Evolutionary conservation across 1,139 yeast species (phyloP).

Genomic region (Sugiyamaella japonica): DNA sequence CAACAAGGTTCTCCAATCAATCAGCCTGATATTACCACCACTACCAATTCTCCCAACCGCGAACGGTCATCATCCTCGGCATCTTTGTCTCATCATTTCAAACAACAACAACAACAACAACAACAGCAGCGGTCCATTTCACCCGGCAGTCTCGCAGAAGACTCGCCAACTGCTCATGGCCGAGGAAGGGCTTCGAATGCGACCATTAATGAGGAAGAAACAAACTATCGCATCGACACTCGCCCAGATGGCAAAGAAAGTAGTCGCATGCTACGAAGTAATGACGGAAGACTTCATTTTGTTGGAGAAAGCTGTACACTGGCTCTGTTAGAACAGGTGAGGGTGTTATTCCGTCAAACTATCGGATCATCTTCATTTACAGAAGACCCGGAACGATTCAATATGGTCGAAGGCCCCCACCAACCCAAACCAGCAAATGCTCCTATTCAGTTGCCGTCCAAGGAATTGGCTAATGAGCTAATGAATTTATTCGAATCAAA

Average conservation of each 20-base stretch:
- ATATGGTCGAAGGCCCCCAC: constrained; percentile 41
- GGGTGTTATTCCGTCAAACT: constrained; percentile 37
- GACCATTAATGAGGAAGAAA: not conserved
- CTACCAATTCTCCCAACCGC: not conserved
- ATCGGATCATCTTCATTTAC: constrained; percentile 41
- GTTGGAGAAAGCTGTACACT: constrained; percentile 43
- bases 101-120: not conserved
- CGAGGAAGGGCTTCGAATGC: no score
- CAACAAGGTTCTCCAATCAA: not conserved
- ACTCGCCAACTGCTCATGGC: no score
- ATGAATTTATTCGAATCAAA: constrained; percentile 41
- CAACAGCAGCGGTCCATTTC: not conserved
- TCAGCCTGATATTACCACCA: no score
- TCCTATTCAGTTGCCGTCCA: constrained; percentile 40
- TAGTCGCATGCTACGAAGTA: constrained; percentile 17
- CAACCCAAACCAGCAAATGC: constrained; percentile 27
- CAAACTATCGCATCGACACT: constrained; percentile 10
- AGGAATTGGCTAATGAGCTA: constrained; percentile 36
- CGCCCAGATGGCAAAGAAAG: constrained; percentile 14
- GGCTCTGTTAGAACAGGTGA: constrained; percentile 39
- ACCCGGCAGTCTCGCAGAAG: not conserved
- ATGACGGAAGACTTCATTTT: constrained; percentile 30
- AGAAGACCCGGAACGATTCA: constrained; percentile 43
- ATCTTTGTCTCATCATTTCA: not conserved
- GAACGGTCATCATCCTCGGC: not conserved